These are phyloP conservation scores for Boletus reticuloceps DNA, from an alignment of 768 basidiomycete genomes.

Conservation along the genomic window DNA sequence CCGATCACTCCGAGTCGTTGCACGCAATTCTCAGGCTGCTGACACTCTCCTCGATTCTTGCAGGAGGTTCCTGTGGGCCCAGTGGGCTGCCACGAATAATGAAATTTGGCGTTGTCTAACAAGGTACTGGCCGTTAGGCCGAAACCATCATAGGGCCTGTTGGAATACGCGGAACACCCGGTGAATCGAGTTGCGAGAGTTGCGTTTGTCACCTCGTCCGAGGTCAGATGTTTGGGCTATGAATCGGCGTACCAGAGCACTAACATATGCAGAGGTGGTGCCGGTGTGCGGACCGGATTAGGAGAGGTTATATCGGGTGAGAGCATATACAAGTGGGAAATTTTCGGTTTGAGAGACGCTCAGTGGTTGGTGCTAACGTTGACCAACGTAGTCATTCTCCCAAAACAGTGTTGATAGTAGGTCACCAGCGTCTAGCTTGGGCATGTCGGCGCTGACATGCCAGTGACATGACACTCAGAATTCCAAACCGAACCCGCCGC, in stretches of 20 bases:
- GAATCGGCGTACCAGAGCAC: not conserved
- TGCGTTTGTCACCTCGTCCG: not conserved
- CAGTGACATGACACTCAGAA: not conserved
- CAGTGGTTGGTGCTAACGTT: not conserved
- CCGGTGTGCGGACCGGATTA: too few relatives aligned
- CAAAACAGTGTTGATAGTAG: not conserved
- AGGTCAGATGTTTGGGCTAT: not conserved
- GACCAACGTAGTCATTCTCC: not conserved
- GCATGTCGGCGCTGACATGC: too few relatives aligned
- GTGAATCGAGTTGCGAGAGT: not conserved
- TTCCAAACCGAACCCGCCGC: conserved; percentile 4
- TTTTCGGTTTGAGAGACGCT: not conserved
- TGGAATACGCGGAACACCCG: not conserved
- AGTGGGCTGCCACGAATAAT: too few relatives aligned
- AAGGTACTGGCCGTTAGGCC: not conserved
- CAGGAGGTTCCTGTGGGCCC: too few relatives aligned
- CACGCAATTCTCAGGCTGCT: too few relatives aligned
- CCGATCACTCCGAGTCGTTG: too few relatives aligned
- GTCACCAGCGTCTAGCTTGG: too few relatives aligned
- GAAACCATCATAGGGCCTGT: not conserved
- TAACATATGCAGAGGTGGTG: not conserved
- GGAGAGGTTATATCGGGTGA: not conserved
- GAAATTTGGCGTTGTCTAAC: too few relatives aligned
- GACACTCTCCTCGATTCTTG: too few relatives aligned
- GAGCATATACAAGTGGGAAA: not conserved